These are phyloP conservation scores for Aspergillus ochraceus DNA, from an alignment of 2,329 filamentous ascomycete species.

Conservation along the genomic window DNA sequence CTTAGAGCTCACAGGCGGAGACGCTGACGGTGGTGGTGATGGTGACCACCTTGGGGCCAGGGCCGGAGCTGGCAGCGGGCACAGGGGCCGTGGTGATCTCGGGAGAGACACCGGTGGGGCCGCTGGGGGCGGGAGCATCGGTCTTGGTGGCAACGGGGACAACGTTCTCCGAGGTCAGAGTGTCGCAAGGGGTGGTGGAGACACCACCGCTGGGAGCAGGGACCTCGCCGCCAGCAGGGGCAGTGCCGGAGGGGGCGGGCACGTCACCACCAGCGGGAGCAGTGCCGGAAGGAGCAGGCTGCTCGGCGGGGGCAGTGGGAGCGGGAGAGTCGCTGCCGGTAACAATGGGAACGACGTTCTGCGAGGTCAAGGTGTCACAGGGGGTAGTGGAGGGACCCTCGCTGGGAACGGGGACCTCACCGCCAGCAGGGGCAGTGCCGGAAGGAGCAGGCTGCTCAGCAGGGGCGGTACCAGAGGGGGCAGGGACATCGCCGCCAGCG, in stretches of 20 bases:
- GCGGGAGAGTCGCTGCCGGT: slow-evolving; percentile 8
- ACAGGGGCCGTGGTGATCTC: slow-evolving; percentile 19
- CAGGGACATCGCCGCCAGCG: background rate
- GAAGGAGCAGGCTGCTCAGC: slow-evolving; percentile 3
- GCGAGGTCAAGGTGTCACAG: slow-evolving; percentile 12
- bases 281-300: slow-evolving; percentile 1
- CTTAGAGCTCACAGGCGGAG: slow-evolving; percentile 16
- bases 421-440: background rate
- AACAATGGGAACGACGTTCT: slow-evolving; percentile 8
- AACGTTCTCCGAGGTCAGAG: slow-evolving; percentile 10
- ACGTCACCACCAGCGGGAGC: background rate
- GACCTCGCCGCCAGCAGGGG: background rate
- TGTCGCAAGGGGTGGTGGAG: slow-evolving; percentile 11
- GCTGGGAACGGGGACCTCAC: background rate
- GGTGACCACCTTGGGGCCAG: slow-evolving; percentile 21
- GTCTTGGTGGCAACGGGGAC: slow-evolving; percentile 8
- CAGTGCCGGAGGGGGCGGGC: background rate
- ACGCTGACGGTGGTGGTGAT: slow-evolving; percentile 28
- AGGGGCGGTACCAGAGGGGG: slow-evolving; percentile 7
- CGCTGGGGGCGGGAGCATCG: slow-evolving; percentile 8
- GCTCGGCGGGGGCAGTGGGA: slow-evolving; percentile 4
- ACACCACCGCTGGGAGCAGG: background rate
- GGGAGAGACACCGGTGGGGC: slow-evolving; percentile 12
- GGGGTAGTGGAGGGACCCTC: slow-evolving; percentile 3
- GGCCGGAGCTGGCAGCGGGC: slow-evolving; percentile 8